phyloP scores from a whole-genome alignment of 73 alveolate genomes.

The Blepharisma japonicum region DNA sequence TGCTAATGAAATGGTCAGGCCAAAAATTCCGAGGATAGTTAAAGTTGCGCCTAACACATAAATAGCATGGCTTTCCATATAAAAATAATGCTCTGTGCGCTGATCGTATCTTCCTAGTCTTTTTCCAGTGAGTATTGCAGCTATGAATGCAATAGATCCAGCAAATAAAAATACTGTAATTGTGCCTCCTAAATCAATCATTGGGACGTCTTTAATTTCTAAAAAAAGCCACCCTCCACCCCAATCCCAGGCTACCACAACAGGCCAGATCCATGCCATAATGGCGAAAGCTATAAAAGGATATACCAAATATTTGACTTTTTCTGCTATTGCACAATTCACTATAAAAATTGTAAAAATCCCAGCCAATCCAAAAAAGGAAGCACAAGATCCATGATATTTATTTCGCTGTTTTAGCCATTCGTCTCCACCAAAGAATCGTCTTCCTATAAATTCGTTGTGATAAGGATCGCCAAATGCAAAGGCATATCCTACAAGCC shows the following conservation, averaged over 20 bases:
- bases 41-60: neutral
- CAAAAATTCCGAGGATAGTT: slow-evolving; percentile 5
- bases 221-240: neutral
- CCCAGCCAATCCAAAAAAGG: neutral
- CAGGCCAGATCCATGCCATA: slow-evolving; percentile 13
- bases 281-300: neutral
- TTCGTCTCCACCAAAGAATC: neutral
- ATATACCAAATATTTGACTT: neutral
- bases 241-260: neutral
- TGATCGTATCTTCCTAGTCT: neutral
- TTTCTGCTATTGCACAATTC: neutral
- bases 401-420: neutral
- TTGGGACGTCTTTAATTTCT: neutral
- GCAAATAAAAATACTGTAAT: neutral
- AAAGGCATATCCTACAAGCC: slow-evolving; percentile 5
- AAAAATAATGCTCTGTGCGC: neutral
- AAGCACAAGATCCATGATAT: neutral
- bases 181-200: slow-evolving; percentile 1
- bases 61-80: neutral
- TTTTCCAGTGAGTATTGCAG: neutral
- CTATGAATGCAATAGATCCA: neutral
- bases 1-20: neutral
- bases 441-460: neutral
- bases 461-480: neutral
- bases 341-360: neutral